These are phyloP conservation scores for Leccinum subgranulosum DNA, from an alignment of 768 basidiomycete species.

Conservation along the genomic window DNA sequence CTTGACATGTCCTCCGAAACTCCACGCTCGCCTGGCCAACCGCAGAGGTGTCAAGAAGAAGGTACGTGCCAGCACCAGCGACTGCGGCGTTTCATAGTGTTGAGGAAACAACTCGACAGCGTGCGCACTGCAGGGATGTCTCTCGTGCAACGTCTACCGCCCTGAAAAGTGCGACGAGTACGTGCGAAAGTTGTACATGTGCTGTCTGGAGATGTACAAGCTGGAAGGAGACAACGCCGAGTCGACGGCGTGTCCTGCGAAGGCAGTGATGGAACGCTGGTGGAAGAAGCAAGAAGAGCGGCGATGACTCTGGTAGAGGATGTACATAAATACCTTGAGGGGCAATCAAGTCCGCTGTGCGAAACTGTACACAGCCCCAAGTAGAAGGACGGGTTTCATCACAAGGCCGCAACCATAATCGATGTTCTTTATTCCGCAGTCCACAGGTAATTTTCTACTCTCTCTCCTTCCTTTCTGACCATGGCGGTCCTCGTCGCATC, in stretches of 20 bases:
- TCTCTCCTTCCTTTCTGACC: neutral
- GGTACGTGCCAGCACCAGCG: neutral
- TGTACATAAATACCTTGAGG: neutral
- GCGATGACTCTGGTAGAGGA: neutral
- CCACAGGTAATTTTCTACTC: neutral
- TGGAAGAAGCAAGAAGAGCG: conserved; percentile 34
- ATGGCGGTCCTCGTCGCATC: conserved; percentile 13
- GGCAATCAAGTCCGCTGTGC: conserved; percentile 9
- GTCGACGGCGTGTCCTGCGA: conserved; percentile 63
- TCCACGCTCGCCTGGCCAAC: neutral
- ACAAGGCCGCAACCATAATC: neutral
- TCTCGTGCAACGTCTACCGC: conserved; percentile 59
- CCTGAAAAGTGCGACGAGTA: conserved; percentile 59
- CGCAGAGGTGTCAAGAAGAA: conserved; percentile 18
- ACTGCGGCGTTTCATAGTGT: neutral
- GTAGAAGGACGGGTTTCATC: neutral
- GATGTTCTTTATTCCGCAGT: neutral
- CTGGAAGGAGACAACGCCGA: conserved; percentile 35
- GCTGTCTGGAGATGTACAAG: conserved; percentile 60
- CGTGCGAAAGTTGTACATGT: conserved; percentile 54
- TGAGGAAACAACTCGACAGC: conserved; percentile 38
- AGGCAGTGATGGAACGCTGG: conserved; percentile 54
- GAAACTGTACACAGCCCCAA: conserved; percentile 12
- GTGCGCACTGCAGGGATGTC: conserved; percentile 60
- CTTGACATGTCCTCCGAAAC: neutral